Percentiles rank a stretch among this genome's conserved stretches.
phyloP scores from a whole-genome alignment of 75 land plant genomes.

The Adiantum capillusveneris region DNA sequence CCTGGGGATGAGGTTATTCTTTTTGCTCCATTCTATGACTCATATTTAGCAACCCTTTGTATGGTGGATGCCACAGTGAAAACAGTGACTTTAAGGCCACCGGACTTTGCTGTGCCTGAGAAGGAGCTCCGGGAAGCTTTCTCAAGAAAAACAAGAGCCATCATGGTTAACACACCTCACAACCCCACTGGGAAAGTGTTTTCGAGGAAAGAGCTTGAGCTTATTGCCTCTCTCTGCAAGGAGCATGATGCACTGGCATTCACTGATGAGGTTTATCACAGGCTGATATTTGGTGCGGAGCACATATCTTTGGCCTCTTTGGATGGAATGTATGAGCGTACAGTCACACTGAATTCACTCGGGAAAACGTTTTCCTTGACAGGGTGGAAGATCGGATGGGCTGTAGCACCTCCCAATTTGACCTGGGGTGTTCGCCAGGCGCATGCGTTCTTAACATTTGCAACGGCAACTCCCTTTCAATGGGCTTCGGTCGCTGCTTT shows the following conservation, averaged over 20 bases:
- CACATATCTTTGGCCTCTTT: constrained; percentile 92
- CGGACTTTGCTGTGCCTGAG: constrained; percentile 81
- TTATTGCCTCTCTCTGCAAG: constrained; percentile 80
- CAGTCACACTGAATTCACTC: constrained; percentile 88
- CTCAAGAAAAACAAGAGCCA: constrained; percentile 71
- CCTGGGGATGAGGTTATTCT: constrained; percentile 94
- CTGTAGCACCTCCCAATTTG: constrained; percentile 81
- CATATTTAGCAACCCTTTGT: constrained; percentile 76
- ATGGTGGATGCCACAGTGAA: constrained; percentile 89
- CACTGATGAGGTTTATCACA: constrained; percentile 90
- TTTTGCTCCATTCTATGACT: constrained; percentile 93
- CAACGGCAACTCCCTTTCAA: constrained; percentile 91
- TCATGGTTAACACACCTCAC: constrained; percentile 91
- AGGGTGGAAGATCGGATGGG: constrained; percentile 99
- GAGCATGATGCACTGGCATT: constrained; percentile 86
- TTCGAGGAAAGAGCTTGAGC: constrained; percentile 70
- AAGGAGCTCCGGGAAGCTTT: constrained; percentile 69
- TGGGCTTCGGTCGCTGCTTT: constrained; percentile 75
- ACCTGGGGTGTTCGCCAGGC: constrained; percentile 96
- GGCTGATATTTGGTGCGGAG: constrained; percentile 70
- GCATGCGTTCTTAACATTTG: constrained; percentile 84
- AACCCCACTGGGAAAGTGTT: constrained; percentile 98
- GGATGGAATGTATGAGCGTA: constrained; percentile 91
- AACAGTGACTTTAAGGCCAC: constrained; percentile 68
- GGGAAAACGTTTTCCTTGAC: constrained; percentile 98